Conservation (phyloP, 495 filamentous ascomycete genomes). For the Penicillium angulare region DNA sequence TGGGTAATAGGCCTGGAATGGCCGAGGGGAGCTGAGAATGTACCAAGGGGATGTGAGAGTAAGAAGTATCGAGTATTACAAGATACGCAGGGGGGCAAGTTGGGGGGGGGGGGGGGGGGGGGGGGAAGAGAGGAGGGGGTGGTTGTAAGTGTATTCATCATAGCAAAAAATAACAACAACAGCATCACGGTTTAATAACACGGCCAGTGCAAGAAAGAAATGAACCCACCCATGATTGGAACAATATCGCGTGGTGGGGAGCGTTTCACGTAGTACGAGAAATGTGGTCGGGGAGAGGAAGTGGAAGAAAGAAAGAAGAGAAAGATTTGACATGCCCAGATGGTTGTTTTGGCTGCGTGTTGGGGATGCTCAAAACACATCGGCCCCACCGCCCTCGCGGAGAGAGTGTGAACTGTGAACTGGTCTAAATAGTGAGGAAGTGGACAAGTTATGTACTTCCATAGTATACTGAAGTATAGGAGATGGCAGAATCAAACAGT, state of each 20-base stretch:
- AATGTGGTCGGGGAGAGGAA: not conserved
- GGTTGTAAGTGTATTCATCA: no score
- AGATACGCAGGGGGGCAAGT: slow-evolving; percentile 15
- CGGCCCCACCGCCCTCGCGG: slow-evolving; percentile 11
- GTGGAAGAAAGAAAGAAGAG: slow-evolving; percentile 6
- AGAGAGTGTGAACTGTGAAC: not conserved
- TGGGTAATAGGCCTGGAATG: slow-evolving; percentile 20
- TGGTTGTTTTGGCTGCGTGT: slow-evolving; percentile 1
- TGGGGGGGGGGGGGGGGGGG: not conserved
- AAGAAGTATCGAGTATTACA: slow-evolving; percentile 23
- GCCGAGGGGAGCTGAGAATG: slow-evolving; percentile 24
- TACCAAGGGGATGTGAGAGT: slow-evolving; percentile 16
- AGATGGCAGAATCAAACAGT: no score
- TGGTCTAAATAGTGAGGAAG: no score
- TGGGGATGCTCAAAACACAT: slow-evolving; percentile 13
- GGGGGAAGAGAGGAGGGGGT: slow-evolving; percentile 8
- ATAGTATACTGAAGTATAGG: no score
- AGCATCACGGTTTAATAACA: no score
- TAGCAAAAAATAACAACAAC: no score
- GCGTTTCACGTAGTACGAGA: slow-evolving; percentile 7
- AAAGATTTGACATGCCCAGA: slow-evolving; percentile 20
- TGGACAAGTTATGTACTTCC: no score
- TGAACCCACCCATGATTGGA: slow-evolving; percentile 30
- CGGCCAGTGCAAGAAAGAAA: not conserved
- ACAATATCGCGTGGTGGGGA: slow-evolving; percentile 6